Evolutionary conservation across 352 stramenopile genomes (phyloP).

Genomic region (Phytophthora meadii): DNA sequence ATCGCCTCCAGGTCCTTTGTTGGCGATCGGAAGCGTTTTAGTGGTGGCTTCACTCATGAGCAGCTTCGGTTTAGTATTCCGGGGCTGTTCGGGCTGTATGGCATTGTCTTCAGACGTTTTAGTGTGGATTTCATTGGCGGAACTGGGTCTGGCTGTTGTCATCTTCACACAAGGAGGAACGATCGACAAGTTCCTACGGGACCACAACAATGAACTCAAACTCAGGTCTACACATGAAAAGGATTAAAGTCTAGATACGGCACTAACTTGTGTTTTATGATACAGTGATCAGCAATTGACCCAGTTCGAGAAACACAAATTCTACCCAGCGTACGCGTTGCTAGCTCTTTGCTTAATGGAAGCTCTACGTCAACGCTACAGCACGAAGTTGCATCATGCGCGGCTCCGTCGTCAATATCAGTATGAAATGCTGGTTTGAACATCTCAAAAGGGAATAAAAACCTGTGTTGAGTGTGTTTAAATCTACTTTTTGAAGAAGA

Average conservation of each 20-base stretch:
- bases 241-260: background rate
- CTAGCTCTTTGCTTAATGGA: conserved; percentile 76
- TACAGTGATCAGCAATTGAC: conserved; percentile 49
- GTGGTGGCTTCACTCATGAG: conserved; percentile 67
- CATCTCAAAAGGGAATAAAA: background rate
- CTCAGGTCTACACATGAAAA: conserved; percentile 45
- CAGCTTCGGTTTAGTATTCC: conserved; percentile 64
- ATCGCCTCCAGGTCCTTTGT: conserved; percentile 48
- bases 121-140: conserved; percentile 66
- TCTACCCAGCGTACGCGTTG: conserved; percentile 74
- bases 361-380: conserved; percentile 81
- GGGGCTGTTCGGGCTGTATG: conserved; percentile 54
- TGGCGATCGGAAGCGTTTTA: conserved; percentile 60
- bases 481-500: background rate
- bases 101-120: conserved; percentile 65
- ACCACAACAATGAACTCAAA: conserved; percentile 73
- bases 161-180: conserved; percentile 73
- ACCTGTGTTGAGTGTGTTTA: conserved; percentile 14
- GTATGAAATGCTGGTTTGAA: conserved; percentile 54
- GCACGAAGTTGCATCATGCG: conserved; percentile 56
- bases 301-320: conserved; percentile 74
- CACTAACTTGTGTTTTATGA: conserved; percentile 6
- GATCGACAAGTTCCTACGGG: conserved; percentile 74
- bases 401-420: conserved; percentile 65
- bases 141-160: conserved; percentile 75